Evolutionary conservation across 2,329 filamentous ascomycete genomes (phyloP).

Genomic region (Colletotrichum graminicola): DNA sequence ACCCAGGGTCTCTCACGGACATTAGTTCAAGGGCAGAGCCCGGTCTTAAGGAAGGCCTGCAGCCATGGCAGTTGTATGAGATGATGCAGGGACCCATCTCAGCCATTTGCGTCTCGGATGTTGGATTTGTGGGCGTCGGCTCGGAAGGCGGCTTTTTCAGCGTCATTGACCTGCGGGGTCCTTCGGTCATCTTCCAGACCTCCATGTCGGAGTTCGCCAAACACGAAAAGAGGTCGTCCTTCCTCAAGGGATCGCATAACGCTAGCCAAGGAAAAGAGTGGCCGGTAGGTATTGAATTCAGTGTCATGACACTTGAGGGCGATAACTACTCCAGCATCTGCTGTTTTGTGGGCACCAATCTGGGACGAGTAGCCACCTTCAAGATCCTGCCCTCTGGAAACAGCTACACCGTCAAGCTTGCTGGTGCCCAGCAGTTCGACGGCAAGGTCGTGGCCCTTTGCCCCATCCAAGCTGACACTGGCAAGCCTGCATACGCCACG

Average conservation of each 20-base stretch:
- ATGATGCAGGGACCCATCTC: constrained; percentile 86
- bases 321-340: constrained; percentile 95
- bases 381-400: constrained; percentile 85
- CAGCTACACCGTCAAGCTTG: constrained; percentile 79
- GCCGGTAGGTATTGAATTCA: constrained; percentile 88
- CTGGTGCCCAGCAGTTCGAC: constrained; percentile 75
- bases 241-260: constrained; percentile 69
- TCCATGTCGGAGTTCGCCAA: constrained; percentile 80
- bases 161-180: constrained; percentile 89
- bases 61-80: constrained; percentile 85
- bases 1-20: constrained; percentile 78
- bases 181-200: constrained; percentile 82
- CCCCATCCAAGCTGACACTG: constrained; percentile 84
- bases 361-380: constrained; percentile 88
- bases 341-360: constrained; percentile 89
- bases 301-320: constrained; percentile 92
- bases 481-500: constrained; percentile 80
- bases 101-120: constrained; percentile 85
- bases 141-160: constrained; percentile 85
- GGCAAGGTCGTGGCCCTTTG: constrained; percentile 80
- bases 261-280: constrained; percentile 72
- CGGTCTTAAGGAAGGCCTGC: constrained; percentile 80
- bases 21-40: constrained; percentile 80
- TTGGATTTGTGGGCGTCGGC: constrained; percentile 90
- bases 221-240: constrained; percentile 80